Percentiles rank a stretch among this genome's conserved stretches.
These are phyloP conservation scores for Physaria fendleri DNA, from an alignment of 345 rosid genomes.

Conservation along the genomic window DNA sequence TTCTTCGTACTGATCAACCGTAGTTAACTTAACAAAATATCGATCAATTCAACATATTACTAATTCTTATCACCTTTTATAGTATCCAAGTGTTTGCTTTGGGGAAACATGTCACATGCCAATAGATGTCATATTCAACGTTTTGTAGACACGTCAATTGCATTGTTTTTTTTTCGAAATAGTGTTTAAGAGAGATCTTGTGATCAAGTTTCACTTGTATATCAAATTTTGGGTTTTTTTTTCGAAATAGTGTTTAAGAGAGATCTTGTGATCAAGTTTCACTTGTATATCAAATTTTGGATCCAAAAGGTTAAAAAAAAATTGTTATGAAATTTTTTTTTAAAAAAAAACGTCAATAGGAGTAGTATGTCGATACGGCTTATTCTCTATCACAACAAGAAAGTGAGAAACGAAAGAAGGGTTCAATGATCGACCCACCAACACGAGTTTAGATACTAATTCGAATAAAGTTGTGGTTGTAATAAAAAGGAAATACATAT, in stretches of 20 bases:
- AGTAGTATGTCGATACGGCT: neutral
- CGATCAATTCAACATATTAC: slow-evolving; percentile 14
- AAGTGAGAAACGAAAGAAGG: neutral
- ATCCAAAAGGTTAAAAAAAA: neutral
- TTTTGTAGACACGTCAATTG: slow-evolving; percentile 1
- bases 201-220: neutral
- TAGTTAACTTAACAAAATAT: neutral
- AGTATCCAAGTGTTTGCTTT: too few species aligned
- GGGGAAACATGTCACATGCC: slow-evolving; percentile 13
- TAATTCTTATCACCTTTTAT: neutral
- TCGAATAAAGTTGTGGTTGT: neutral
- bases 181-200: neutral
- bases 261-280: neutral
- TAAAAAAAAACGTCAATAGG: neutral
- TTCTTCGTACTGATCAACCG: neutral
- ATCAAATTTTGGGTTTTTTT: too few species aligned
- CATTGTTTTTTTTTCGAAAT: neutral
- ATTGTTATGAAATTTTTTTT: too few species aligned
- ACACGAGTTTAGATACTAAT: neutral
- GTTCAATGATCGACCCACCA: neutral
- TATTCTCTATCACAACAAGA: neutral
- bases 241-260: neutral
- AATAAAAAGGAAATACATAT: neutral
- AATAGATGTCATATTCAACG: slow-evolving; percentile 13
- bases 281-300: neutral